Percentiles rank a stretch among this genome's conserved stretches.
These are phyloP conservation scores for Diospyros kaki DNA, from an alignment of 148 eudicot species.

Conservation along the genomic window DNA sequence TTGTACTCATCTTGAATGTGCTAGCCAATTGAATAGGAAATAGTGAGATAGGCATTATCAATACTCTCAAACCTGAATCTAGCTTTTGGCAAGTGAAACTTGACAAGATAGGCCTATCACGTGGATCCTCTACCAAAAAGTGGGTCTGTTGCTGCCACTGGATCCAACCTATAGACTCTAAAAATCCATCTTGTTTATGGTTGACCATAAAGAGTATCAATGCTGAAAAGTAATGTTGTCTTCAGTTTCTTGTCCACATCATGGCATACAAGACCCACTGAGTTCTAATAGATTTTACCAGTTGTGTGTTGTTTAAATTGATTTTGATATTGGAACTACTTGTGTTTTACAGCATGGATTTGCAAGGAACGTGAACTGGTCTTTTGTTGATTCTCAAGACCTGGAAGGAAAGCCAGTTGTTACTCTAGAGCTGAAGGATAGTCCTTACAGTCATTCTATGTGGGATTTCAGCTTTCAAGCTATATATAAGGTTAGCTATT, in stretches of 20 bases:
- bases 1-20: not conserved
- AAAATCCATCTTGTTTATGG: not conserved
- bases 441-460: conserved; percentile 81
- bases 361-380: conserved; percentile 89
- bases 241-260: not conserved
- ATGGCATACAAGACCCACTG: not conserved
- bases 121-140: not conserved
- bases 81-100: not conserved
- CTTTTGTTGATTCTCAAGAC: conserved; percentile 61
- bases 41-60: not conserved
- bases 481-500: conserved; percentile 57
- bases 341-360: conserved; percentile 80
- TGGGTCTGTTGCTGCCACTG: conserved; percentile 2
- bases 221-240: not conserved
- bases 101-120: not conserved
- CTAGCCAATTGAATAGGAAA: not conserved
- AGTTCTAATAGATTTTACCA: not conserved
- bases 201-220: not conserved
- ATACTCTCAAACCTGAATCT: not conserved
- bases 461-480: conserved; percentile 97
- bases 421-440: conserved; percentile 79
- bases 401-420: conserved; percentile 63
- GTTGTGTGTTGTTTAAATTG: not conserved
- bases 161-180: not conserved
- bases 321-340: conserved; percentile 17